phyloP scores from a whole-genome alignment of 768 basidiomycete species.

The Dacryopinax primogenitus region DNA sequence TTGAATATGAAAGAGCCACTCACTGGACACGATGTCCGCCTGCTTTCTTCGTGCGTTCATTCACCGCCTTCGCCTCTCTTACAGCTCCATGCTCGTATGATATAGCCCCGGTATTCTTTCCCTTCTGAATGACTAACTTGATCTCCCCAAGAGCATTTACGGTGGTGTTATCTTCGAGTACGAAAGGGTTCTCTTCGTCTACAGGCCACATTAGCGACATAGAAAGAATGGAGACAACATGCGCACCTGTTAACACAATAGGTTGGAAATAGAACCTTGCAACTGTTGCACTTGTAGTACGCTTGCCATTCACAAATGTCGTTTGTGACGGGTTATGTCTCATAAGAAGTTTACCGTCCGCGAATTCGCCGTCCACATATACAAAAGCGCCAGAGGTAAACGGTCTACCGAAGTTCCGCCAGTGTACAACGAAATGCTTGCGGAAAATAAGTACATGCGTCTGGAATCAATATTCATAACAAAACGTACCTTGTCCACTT shows the following conservation, averaged over 20 bases:
- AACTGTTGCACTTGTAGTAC: not conserved
- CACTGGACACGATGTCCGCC: not conserved
- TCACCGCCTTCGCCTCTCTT: not conserved
- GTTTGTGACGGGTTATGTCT: not conserved
- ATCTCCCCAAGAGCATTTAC: not conserved
- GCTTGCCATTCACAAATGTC: not conserved
- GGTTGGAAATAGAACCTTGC: conserved; percentile 2
- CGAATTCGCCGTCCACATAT: not conserved
- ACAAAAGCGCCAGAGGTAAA: not conserved
- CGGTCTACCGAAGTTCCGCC: not conserved
- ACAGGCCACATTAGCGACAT: not conserved
- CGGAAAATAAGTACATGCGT: not conserved
- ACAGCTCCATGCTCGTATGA: not conserved
- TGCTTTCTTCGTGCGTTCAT: not conserved
- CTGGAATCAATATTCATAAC: not conserved
- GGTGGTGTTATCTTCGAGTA: not conserved
- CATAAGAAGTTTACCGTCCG: not conserved
- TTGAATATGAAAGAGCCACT: not conserved
- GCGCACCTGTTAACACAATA: not conserved
- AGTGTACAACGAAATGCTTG: not conserved
- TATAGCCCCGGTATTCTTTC: not conserved
- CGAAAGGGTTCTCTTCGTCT: conserved; percentile 6
- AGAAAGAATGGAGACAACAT: not conserved
- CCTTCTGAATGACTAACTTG: not conserved
- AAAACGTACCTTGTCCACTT: not conserved